phyloP scores from a whole-genome alignment of 768 basidiomycete species.

The Terana coerulea region DNA sequence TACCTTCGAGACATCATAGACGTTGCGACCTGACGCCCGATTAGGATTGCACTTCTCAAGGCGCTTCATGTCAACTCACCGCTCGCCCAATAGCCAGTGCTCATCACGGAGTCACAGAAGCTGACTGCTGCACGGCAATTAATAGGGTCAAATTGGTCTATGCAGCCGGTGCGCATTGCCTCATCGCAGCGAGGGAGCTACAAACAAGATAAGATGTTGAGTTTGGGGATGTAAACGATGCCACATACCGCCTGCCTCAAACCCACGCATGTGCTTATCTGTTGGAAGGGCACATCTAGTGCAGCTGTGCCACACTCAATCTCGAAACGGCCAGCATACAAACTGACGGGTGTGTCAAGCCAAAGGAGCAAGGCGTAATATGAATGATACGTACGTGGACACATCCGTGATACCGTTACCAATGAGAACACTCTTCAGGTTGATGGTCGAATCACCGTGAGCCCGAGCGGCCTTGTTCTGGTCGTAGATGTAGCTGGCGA shows the following conservation, averaged over 20 bases:
- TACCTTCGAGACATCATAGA: slow-evolving; percentile 58
- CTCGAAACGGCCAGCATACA: slow-evolving; percentile 43
- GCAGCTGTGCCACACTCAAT: slow-evolving; percentile 49
- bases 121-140: slow-evolving; percentile 61
- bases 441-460: slow-evolving; percentile 51
- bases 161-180: slow-evolving; percentile 53
- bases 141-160: slow-evolving; percentile 63
- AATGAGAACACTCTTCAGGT: slow-evolving; percentile 70
- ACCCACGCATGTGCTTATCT: slow-evolving; percentile 42
- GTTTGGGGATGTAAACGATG: background rate
- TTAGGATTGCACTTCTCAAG: background rate
- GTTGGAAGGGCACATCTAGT: slow-evolving; percentile 47
- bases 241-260: slow-evolving; percentile 55
- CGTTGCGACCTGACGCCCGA: slow-evolving; percentile 38
- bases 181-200: slow-evolving; percentile 68
- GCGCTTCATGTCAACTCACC: slow-evolving; percentile 35
- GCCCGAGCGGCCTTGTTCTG: slow-evolving; percentile 53
- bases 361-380: no score
- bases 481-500: slow-evolving; percentile 75
- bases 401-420: slow-evolving; percentile 67
- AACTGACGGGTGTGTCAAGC: slow-evolving; percentile 22
- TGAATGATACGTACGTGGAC: slow-evolving; percentile 37
- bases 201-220: background rate
- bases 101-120: slow-evolving; percentile 62
- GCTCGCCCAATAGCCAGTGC: slow-evolving; percentile 34